Conservation (phyloP, 352 stramenopile genomes). For the Blastocystis sp. region DNA sequence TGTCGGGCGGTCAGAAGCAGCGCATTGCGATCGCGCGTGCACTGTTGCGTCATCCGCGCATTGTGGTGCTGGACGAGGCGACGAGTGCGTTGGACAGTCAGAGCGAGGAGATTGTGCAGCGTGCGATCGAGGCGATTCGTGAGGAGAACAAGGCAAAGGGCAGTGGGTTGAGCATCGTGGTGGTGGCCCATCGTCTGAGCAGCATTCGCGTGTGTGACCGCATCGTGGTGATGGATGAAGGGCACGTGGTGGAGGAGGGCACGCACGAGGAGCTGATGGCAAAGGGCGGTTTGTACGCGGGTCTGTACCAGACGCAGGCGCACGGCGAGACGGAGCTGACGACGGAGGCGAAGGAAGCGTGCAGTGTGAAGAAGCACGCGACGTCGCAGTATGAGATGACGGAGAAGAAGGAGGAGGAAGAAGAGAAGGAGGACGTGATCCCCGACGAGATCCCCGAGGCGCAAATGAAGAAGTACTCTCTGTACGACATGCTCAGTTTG, state of each 20-base stretch:
- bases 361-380: no score
- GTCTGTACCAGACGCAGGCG: conserved; percentile 74
- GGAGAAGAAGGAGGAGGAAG: neutral
- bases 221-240: conserved; percentile 88
- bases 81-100: conserved; percentile 79
- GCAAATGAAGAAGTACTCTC: neutral
- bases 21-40: conserved; percentile 87
- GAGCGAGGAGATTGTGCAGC: conserved; percentile 80
- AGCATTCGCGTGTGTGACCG: conserved; percentile 88
- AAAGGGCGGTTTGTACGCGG: conserved; percentile 76
- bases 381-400: neutral
- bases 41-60: conserved; percentile 82
- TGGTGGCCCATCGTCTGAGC: conserved; percentile 87
- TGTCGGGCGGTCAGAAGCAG: conserved; percentile 91
- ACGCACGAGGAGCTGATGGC: conserved; percentile 86
- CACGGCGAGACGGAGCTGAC: neutral
- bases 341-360: neutral
- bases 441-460: neutral
- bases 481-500: neutral
- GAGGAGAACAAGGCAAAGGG: conserved; percentile 68
- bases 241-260: conserved; percentile 85
- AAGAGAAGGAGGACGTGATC: neutral
- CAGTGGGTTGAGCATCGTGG: conserved; percentile 80
- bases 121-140: conserved; percentile 75
- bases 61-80: conserved; percentile 85